phyloP scores from a whole-genome alignment of 129 eudicot genomes.

The Centaurea solstitialis region DNA sequence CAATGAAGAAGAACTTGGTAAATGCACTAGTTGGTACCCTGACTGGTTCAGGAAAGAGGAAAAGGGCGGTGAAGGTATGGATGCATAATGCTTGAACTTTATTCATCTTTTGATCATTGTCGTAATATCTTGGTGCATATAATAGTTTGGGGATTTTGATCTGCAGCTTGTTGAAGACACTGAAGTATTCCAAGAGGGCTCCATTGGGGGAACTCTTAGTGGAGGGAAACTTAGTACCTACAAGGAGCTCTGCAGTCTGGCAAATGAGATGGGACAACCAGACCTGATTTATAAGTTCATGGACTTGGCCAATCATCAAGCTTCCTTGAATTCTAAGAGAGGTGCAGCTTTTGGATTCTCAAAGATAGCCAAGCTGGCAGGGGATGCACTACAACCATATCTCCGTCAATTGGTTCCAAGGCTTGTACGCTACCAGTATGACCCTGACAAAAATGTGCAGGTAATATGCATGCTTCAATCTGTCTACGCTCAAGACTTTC shows the following conservation, averaged over 20 bases:
- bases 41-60: conserved; percentile 97
- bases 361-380: conserved; percentile 94
- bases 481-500: background rate
- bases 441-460: conserved; percentile 98
- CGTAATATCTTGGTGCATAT: background rate
- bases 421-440: conserved; percentile 94
- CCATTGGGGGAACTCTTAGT: conserved; percentile 84
- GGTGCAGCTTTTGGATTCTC: conserved; percentile 99
- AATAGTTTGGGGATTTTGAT: conserved; percentile 5
- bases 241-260: conserved; percentile 93
- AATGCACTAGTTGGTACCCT: conserved; percentile 93
- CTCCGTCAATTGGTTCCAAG: conserved; percentile 77
- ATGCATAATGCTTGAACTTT: background rate
- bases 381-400: conserved; percentile 89
- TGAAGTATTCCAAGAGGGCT: conserved; percentile 90
- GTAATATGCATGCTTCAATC: conserved; percentile 38
- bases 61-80: conserved; percentile 90
- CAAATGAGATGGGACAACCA: conserved; percentile 99
- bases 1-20: conserved; percentile 83
- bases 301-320: conserved; percentile 97
- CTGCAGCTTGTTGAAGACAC: conserved; percentile 90
- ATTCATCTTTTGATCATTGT: background rate
- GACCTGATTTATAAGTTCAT: conserved; percentile 92
- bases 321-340: conserved; percentile 89
- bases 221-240: conserved; percentile 97